Base-by-base conservation (phyloP, 192 early-diverging fungal genomes). In the Spizellomyces sp. region DNA sequence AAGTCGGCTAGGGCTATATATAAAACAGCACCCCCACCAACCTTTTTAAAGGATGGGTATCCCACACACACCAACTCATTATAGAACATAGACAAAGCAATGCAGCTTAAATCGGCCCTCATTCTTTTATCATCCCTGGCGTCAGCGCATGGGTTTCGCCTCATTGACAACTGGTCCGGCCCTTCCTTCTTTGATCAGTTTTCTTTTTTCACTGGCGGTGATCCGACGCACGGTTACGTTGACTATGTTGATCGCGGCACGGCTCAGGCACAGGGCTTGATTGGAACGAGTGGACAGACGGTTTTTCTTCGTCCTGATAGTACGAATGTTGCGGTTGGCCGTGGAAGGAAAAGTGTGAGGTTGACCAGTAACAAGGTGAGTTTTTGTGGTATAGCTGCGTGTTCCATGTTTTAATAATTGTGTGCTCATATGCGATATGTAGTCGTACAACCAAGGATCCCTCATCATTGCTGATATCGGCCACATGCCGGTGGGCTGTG, bases 401-500 rank as follows among this genome's bases (percentile, higher is more conserved):
- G 3, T 3, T 36, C 1, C 3, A 36, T 36, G 27, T 36, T 36
- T 36, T 0, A 36, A 36, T 36, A 3, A 36, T 36, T 36, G 0
- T 36, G 0, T 36, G 0, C 27, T 36, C 27, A 36, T 36, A 2
- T 3, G 27, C 27, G n/a, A 36, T 36, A 2, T 36, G 1, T 36
- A 36, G 27, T 36, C 27, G 27, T 36, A 36, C 27, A 36, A 36
- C 3, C 27, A 36, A 36, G 27, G 27, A 36, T 36, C 27, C 27
- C 27, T 36, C 27, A 36, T 36, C 27, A 36, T 64, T 10, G 12
- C 44, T 47, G 14, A 17, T 46, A 45, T 48, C 2, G 15, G n/a
- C 12, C 81, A 83, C 66, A 79, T 82, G 42, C 81, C 81, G 0
- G 42, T n/a, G 27, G 81, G 83, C 2, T 84, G 82, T 48, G 83